Conservation (phyloP, 805 yeast genomes). For the Gaillardinia entomophila region DNA sequence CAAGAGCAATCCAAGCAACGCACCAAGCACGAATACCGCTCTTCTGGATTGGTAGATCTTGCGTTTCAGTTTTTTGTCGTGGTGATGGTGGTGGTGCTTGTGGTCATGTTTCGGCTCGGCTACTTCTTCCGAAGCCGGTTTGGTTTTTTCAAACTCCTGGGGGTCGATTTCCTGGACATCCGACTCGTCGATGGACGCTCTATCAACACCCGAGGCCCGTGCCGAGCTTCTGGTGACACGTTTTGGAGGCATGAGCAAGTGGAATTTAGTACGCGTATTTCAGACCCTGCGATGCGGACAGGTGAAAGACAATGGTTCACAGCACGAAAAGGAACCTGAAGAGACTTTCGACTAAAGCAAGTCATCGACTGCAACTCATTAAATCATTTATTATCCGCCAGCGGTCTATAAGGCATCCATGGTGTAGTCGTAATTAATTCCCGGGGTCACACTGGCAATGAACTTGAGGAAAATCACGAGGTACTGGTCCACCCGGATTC, state of each 20-base stretch:
- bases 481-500: constrained; percentile 84
- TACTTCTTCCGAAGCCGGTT: background rate
- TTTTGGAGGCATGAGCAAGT: no score
- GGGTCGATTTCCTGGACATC: no score
- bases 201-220: no score
- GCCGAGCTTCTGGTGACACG: no score
- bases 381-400: no score
- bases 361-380: no score
- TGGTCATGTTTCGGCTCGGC: background rate
- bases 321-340: no score
- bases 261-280: no score
- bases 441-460: constrained; percentile 95
- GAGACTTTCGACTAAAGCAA: no score
- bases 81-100: constrained; percentile 1
- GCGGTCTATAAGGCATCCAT: constrained; percentile 92
- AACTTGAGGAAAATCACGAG: constrained; percentile 85
- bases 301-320: no score
- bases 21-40: constrained; percentile 62
- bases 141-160: background rate
- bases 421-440: constrained; percentile 96
- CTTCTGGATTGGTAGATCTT: constrained; percentile 46
- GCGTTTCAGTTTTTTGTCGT: constrained; percentile 5
- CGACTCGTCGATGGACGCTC: no score
- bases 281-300: no score
- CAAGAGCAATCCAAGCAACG: constrained; percentile 58